Conservation (phyloP, 2,329 filamentous ascomycete species). For the Grosmannia serpens region DNA sequence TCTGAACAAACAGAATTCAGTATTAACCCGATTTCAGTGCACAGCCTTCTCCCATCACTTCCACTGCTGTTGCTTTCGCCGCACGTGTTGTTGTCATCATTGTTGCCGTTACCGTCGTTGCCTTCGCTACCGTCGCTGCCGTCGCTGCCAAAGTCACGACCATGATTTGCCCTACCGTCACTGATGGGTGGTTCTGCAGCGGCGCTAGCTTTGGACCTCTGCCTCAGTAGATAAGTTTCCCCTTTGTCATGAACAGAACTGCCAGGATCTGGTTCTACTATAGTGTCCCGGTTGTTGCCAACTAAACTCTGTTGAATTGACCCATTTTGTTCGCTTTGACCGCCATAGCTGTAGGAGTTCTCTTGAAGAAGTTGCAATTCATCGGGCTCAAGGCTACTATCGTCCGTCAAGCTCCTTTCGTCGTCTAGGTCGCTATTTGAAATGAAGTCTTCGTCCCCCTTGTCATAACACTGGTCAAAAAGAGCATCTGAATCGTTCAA, state of each 20-base stretch:
- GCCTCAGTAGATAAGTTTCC: background rate
- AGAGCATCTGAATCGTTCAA: constrained; percentile 13
- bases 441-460: constrained; percentile 16
- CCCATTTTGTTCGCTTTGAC: background rate
- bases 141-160: background rate
- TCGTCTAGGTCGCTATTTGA: constrained; percentile 10
- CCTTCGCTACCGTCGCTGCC: background rate
- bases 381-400: constrained; percentile 11
- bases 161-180: background rate
- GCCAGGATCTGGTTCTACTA: background rate
- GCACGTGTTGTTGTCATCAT: constrained; percentile 4
- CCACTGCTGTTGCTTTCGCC: background rate
- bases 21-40: background rate
- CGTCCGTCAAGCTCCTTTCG: constrained; percentile 9
- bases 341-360: constrained; percentile 14
- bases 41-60: background rate
- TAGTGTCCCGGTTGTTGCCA: background rate
- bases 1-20: background rate
- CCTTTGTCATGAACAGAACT: too few relatives aligned
- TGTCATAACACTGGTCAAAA: constrained; percentile 20
- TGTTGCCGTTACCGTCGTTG: background rate
- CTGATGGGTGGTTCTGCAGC: background rate
- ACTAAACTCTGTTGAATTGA: background rate
- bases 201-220: background rate
- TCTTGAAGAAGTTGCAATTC: constrained; percentile 32